Percentiles rank a stretch among this genome's conserved stretches.
Conservation (phyloP, 805 yeast species). For the Cyberlindnera americana region DNA sequence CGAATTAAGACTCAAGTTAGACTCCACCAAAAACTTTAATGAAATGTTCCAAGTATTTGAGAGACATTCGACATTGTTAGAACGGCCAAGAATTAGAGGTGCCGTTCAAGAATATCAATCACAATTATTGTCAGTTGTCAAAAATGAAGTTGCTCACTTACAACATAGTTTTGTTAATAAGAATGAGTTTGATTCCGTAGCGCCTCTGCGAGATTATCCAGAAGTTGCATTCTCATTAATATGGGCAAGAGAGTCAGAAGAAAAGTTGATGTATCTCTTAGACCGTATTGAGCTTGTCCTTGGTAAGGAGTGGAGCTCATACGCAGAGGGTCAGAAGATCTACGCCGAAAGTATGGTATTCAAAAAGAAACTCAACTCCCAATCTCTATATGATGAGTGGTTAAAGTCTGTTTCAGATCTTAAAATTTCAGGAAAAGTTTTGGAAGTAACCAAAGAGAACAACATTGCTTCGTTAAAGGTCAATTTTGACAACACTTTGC, state of each 20-base stretch:
- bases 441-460: conserved; percentile 33
- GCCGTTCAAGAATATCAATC: conserved; percentile 59
- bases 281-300: conserved; percentile 47
- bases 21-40: conserved; percentile 37
- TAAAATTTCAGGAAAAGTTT: conserved; percentile 33
- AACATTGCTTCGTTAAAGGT: conserved; percentile 35
- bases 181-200: conserved; percentile 33
- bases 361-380: conserved; percentile 42
- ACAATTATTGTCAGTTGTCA: conserved; percentile 45
- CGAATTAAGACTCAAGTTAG: conserved; percentile 37
- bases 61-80: conserved; percentile 44
- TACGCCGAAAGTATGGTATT: conserved; percentile 45
- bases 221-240: conserved; percentile 42
- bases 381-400: conserved; percentile 48
- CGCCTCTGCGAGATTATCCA: conserved; percentile 45
- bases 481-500: conserved; percentile 46
- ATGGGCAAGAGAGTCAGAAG: conserved; percentile 51
- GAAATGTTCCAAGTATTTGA: conserved; percentile 53
- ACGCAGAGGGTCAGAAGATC: conserved; percentile 66
- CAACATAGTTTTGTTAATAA: conserved; percentile 38
- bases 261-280: conserved; percentile 40
- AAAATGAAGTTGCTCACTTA: conserved; percentile 41
- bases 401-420: conserved; percentile 27
- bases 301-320: conserved; percentile 58
- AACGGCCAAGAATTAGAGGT: conserved; percentile 51